Percentiles rank a stretch among this genome's conserved stretches.
These are phyloP conservation scores for Calonectria montana DNA, from an alignment of 2,329 filamentous ascomycete genomes.

Conservation along the genomic window DNA sequence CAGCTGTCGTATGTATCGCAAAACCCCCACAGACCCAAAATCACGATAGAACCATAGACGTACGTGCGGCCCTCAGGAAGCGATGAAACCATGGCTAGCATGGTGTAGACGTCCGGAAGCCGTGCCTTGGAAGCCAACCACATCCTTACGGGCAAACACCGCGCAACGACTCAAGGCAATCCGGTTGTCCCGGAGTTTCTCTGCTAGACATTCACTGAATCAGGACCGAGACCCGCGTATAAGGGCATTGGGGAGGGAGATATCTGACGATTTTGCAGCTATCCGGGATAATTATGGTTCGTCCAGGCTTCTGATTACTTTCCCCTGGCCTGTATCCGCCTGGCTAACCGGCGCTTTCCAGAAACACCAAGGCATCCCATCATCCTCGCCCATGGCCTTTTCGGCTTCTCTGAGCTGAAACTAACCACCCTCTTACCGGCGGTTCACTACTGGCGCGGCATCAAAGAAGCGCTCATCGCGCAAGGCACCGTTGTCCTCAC, in stretches of 20 bases:
- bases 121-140: background rate
- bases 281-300: conserved; percentile 59
- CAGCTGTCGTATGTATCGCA: background rate
- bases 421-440: conserved; percentile 63
- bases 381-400: conserved; percentile 73
- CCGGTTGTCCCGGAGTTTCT: conserved; percentile 25
- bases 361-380: conserved; percentile 70
- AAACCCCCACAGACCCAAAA: conserved; percentile 10
- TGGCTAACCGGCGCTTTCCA: conserved; percentile 37
- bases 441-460: conserved; percentile 74
- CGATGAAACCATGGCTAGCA: conserved; percentile 33
- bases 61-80: conserved; percentile 26
- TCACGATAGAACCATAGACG: background rate
- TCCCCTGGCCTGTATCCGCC: background rate
- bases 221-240: conserved; percentile 52
- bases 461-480: conserved; percentile 65
- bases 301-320: background rate
- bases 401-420: conserved; percentile 71
- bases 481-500: conserved; percentile 68
- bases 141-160: background rate
- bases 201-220: conserved; percentile 16
- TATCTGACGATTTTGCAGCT: conserved; percentile 59
- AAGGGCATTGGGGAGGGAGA: conserved; percentile 53
- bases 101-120: conserved; percentile 27
- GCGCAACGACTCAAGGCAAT: conserved; percentile 15